phyloP scores from a whole-genome alignment of 139 green algal genomes.

The Zygnema circumcarinatum region DNA sequence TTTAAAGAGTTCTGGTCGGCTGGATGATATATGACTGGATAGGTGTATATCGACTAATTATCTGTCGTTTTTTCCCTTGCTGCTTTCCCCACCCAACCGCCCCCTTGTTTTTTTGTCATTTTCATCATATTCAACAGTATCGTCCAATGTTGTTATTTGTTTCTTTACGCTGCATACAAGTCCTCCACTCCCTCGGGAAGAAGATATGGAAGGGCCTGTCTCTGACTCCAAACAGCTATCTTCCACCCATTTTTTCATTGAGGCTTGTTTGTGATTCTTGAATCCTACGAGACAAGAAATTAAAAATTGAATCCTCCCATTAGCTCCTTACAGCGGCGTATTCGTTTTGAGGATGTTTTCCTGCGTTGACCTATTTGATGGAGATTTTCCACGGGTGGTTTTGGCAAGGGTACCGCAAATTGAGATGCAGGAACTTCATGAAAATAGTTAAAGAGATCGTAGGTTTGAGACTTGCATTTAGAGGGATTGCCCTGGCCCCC shows the following conservation, averaged over 20 bases:
- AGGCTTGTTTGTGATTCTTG: neutral
- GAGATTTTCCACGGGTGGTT: too few relatives aligned
- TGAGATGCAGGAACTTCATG: too few relatives aligned
- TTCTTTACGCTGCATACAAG: too few relatives aligned
- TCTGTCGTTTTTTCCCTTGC: neutral
- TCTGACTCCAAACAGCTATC: neutral
- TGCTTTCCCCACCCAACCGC: neutral
- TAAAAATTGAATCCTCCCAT: neutral
- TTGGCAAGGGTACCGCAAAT: too few relatives aligned
- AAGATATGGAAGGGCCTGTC: neutral
- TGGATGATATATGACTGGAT: neutral
- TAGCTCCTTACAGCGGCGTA: neutral
- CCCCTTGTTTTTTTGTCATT: neutral
- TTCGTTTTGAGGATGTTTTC: too few relatives aligned
- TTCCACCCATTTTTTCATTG: neutral
- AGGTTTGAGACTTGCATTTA: too few relatives aligned
- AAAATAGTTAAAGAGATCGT: too few relatives aligned
- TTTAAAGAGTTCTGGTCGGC: neutral
- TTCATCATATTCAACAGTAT: neutral
- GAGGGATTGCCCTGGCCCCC: too few relatives aligned
- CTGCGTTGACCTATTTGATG: too few relatives aligned
- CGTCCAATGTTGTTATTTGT: too few relatives aligned
- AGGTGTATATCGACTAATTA: neutral
- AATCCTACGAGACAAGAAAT: neutral
- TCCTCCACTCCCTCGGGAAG: too few relatives aligned